Conservation (phyloP, 2,329 filamentous ascomycete genomes). For the Colletotrichum tabaci region DNA sequence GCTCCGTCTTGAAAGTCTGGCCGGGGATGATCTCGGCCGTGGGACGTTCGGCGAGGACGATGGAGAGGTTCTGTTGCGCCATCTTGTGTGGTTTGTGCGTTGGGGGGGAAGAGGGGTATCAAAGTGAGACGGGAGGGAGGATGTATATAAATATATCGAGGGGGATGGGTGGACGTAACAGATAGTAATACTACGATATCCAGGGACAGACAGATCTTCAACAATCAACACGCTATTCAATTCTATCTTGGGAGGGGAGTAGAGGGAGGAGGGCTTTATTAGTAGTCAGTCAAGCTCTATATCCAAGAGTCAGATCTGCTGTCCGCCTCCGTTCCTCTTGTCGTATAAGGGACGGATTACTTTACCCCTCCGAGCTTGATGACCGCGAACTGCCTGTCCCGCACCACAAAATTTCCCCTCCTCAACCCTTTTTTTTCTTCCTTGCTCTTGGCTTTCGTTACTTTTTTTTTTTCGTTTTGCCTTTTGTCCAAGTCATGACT, state of each 20-base stretch:
- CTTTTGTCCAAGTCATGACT: constrained; percentile 40
- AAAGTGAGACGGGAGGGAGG: not conserved
- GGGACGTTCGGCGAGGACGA: constrained; percentile 77
- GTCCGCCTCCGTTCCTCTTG: not conserved
- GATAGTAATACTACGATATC: not conserved
- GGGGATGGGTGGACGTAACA: not conserved
- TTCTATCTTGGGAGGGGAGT: not conserved
- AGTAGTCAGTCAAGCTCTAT: not conserved
- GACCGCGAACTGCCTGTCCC: not conserved
- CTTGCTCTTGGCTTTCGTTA: not conserved
- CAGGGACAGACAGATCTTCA: not conserved
- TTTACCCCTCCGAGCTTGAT: constrained; percentile 11
- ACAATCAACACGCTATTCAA: not conserved
- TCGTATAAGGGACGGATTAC: not conserved
- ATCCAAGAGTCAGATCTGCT: not conserved
- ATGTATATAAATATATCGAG: not conserved
- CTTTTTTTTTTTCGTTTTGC: not conserved
- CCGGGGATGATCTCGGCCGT: constrained; percentile 73
- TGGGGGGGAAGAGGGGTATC: not conserved
- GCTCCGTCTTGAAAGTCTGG: constrained; percentile 73
- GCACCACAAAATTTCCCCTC: constrained; percentile 16
- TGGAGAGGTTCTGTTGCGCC: constrained; percentile 61
- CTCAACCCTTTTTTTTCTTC: not conserved
- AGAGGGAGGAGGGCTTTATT: constrained; percentile 1
- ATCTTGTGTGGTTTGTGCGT: constrained; percentile 49